These are phyloP conservation scores for Neopestalotiopsis sp. DNA, from an alignment of 2,329 filamentous ascomycete species.

Conservation along the genomic window DNA sequence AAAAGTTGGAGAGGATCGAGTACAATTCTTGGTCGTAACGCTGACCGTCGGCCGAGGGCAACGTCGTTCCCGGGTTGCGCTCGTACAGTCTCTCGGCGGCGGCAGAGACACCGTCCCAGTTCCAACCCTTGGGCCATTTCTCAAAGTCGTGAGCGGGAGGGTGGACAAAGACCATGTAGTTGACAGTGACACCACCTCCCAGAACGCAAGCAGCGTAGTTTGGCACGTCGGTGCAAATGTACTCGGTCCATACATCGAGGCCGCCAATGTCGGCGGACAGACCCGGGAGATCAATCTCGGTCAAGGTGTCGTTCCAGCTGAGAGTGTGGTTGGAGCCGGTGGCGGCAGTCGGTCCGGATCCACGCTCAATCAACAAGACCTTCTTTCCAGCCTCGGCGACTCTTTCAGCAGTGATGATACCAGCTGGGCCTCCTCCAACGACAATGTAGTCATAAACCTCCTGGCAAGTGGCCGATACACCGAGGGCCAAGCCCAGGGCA, in stretches of 20 bases:
- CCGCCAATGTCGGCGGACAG: constrained; percentile 22
- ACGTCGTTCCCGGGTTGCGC: constrained; percentile 24
- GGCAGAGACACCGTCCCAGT: constrained; percentile 25
- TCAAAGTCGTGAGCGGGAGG: constrained; percentile 24
- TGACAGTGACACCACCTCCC: constrained; percentile 37
- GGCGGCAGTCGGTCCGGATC: constrained; percentile 22
- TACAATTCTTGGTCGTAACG: constrained; percentile 26
- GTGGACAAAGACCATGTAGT: constrained; percentile 32
- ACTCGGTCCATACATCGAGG: constrained; percentile 22
- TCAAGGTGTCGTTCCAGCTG: constrained; percentile 34
- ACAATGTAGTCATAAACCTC: constrained; percentile 37
- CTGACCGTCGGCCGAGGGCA: constrained; percentile 25
- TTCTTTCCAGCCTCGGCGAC: constrained; percentile 16
- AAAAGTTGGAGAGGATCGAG: constrained; percentile 24
- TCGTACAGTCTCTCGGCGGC: constrained; percentile 27
- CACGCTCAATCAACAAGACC: constrained; percentile 21
- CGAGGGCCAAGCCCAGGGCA: constrained; percentile 16
- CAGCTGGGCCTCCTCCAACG: constrained; percentile 33
- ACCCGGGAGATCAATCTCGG: constrained; percentile 29
- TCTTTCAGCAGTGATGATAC: constrained; percentile 19
- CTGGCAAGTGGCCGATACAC: constrained; percentile 15
- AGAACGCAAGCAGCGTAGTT: constrained; percentile 37
- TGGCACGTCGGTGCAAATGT: constrained; percentile 33
- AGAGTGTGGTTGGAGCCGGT: constrained; percentile 27
- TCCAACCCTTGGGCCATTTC: constrained; percentile 27